These are phyloP conservation scores for Metschnikowia amazonensis DNA, from an alignment of 805 yeast species.

Conservation along the genomic window DNA sequence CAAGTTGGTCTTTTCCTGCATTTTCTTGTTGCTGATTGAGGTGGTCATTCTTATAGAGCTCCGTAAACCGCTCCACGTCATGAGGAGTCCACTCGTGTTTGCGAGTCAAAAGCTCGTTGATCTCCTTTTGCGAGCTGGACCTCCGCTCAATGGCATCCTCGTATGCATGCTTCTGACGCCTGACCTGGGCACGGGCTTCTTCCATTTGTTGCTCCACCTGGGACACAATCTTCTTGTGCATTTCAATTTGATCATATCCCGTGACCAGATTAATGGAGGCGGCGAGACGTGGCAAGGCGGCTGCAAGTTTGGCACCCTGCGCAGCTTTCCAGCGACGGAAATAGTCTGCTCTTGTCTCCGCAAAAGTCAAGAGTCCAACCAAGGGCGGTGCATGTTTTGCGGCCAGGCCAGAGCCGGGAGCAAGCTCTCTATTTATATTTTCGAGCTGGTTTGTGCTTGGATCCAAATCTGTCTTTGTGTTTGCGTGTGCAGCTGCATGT, in stretches of 20 bases:
- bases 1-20: constrained; percentile 45
- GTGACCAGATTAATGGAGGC: constrained; percentile 71
- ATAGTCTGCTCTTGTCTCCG: background rate
- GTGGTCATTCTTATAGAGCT: constrained; percentile 77
- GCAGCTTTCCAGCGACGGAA: background rate
- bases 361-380: background rate
- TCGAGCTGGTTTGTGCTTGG: background rate
- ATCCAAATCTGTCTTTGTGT: constrained; percentile 8
- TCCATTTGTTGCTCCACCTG: constrained; percentile 50
- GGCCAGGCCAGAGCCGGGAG: background rate
- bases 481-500: constrained; percentile 8
- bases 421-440: constrained; percentile 1
- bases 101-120: constrained; percentile 82
- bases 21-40: constrained; percentile 59
- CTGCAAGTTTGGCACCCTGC: background rate
- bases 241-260: constrained; percentile 80
- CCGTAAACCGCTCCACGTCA: constrained; percentile 84
- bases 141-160: constrained; percentile 60
- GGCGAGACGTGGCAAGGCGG: constrained; percentile 1
- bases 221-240: constrained; percentile 59
- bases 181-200: constrained; percentile 46
- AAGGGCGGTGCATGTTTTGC: background rate
- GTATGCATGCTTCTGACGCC: constrained; percentile 47
- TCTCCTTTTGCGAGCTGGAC: constrained; percentile 70
- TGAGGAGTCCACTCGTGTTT: constrained; percentile 74